These are phyloP conservation scores for Coniochaeta sp. DNA, from an alignment of 2,329 filamentous ascomycete species.

Conservation along the genomic window DNA sequence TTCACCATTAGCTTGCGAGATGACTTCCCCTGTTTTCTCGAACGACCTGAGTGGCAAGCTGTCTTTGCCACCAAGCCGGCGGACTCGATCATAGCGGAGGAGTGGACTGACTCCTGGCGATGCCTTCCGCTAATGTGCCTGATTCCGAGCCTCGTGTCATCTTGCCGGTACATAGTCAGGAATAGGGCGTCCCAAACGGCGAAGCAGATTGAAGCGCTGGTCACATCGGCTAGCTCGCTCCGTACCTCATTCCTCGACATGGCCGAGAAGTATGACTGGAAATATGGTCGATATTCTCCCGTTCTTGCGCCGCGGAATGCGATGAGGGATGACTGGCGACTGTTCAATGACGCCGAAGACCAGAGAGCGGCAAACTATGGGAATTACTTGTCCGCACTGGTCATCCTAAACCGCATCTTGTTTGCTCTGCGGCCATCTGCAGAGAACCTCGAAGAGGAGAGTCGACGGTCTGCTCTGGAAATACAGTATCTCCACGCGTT, in stretches of 20 bases:
- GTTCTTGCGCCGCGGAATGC: background rate
- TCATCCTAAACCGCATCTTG: background rate
- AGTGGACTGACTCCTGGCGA: constrained; percentile 1
- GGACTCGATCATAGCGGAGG: background rate
- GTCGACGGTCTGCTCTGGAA: background rate
- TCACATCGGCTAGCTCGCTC: background rate
- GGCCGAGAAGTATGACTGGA: background rate
- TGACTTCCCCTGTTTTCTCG: background rate
- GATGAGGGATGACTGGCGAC: background rate
- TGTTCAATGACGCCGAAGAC: background rate
- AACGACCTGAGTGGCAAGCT: background rate
- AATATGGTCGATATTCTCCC: background rate
- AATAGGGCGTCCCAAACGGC: background rate
- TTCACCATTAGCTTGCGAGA: background rate
- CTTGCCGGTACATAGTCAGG: background rate
- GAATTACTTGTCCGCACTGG: background rate
- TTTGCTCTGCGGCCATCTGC: background rate
- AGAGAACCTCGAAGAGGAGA: background rate
- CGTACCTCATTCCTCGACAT: background rate
- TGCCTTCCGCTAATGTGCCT: constrained; percentile 2
- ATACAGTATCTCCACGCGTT: background rate
- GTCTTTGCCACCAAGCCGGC: background rate
- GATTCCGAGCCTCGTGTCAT: background rate
- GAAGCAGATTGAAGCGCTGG: background rate
- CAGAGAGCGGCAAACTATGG: background rate